Conservation (phyloP, 2,329 filamentous ascomycete species). For the Penicillium olsonii region DNA sequence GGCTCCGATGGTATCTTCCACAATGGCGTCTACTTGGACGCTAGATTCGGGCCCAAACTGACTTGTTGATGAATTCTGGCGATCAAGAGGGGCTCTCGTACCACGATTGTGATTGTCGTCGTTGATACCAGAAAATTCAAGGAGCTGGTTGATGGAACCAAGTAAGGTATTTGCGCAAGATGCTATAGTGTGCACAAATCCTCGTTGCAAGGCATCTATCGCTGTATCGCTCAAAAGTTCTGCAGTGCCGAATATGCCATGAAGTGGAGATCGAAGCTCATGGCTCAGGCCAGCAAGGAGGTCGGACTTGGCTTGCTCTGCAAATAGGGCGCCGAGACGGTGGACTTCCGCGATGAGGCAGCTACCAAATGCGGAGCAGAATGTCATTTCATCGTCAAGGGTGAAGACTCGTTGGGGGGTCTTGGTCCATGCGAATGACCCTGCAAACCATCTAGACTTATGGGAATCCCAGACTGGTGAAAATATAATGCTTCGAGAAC, state of each 20-base stretch:
- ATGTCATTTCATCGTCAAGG: slow-evolving; percentile 28
- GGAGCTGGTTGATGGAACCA: slow-evolving; percentile 42
- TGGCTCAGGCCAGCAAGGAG: slow-evolving; percentile 36
- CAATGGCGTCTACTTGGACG: slow-evolving; percentile 19
- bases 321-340: slow-evolving; percentile 29
- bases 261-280: slow-evolving; percentile 37
- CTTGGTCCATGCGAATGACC: slow-evolving; percentile 31
- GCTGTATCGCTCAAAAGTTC: slow-evolving; percentile 34
- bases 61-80: too few species aligned
- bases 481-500: slow-evolving; percentile 28
- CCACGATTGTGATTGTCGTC: too few species aligned
- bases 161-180: slow-evolving; percentile 44
- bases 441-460: slow-evolving; percentile 29
- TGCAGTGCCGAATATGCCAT: slow-evolving; percentile 35
- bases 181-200: slow-evolving; percentile 37
- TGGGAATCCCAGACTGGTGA: slow-evolving; percentile 35
- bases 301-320: slow-evolving; percentile 33
- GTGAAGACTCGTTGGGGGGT: slow-evolving; percentile 27
- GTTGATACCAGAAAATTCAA: slow-evolving; percentile 24
- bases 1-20: slow-evolving; percentile 26
- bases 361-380: slow-evolving; percentile 29
- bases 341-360: slow-evolving; percentile 36
- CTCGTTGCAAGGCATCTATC: slow-evolving; percentile 29
- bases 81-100: too few species aligned
- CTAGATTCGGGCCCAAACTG: not conserved